phyloP scores from a whole-genome alignment of 805 yeast species.

The Saccharomycopsis olivae region DNA sequence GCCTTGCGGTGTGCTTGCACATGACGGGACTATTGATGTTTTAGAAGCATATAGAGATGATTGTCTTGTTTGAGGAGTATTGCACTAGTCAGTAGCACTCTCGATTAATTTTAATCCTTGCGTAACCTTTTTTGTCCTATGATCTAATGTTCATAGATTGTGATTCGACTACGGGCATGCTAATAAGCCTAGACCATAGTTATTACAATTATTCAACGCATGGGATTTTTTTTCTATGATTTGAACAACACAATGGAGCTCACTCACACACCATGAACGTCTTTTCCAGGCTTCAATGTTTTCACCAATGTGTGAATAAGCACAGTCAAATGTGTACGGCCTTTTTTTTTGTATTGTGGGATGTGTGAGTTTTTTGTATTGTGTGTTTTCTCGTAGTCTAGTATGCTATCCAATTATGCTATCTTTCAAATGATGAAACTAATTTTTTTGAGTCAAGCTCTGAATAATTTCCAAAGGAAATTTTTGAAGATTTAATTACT shows the following conservation, averaged over 20 bases:
- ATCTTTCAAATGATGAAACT: slow-evolving; percentile 17
- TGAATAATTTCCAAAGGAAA: slow-evolving; percentile 8
- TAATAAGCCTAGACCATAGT: slow-evolving; percentile 15
- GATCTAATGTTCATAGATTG: slow-evolving; percentile 1
- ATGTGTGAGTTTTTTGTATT: background rate
- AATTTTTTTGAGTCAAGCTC: slow-evolving; percentile 20
- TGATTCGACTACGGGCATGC: slow-evolving; percentile 16
- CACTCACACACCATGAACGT: slow-evolving; percentile 16
- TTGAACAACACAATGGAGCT: slow-evolving; percentile 19
- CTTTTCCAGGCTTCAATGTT: slow-evolving; percentile 9
- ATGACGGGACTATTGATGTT: no score
- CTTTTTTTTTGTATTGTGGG: no score
- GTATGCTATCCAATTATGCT: background rate
- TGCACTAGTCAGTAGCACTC: background rate
- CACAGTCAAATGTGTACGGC: slow-evolving; percentile 17
- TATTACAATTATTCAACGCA: slow-evolving; percentile 17
- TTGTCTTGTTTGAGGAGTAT: background rate
- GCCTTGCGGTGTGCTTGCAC: no score
- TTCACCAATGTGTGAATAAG: background rate
- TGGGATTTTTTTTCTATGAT: no score
- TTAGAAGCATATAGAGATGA: no score
- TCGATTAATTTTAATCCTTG: background rate
- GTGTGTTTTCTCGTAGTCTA: background rate
- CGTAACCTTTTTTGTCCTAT: background rate
- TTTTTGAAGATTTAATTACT: slow-evolving; percentile 15